These are phyloP conservation scores for Psophocarpus tetragonolobus DNA, from an alignment of 306 rosid species.

Conservation along the genomic window DNA sequence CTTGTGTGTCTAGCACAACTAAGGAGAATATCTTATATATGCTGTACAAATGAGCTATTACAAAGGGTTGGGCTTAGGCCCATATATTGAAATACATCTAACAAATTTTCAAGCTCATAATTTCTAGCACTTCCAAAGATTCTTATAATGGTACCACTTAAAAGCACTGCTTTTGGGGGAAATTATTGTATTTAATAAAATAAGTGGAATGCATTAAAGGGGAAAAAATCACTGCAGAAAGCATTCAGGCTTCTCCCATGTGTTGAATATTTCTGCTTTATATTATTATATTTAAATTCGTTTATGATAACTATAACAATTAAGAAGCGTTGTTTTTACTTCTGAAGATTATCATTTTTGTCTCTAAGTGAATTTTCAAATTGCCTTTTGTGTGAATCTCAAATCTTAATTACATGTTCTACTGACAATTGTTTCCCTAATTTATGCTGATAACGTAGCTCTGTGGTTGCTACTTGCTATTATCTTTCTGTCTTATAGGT, in stretches of 20 bases:
- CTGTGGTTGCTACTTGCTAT: not conserved
- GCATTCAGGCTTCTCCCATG: not conserved
- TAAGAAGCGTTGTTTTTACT: slow-evolving; percentile 1
- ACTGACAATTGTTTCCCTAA: not conserved
- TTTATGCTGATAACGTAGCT: slow-evolving; percentile 11
- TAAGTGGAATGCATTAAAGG: not conserved
- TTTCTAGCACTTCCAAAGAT: not conserved
- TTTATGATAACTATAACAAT: not conserved
- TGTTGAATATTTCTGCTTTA: not conserved
- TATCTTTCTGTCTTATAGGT: slow-evolving; percentile 50
- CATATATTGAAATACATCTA: too few species aligned
- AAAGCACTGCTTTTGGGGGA: not conserved
- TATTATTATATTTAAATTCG: not conserved
- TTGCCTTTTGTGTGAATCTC: slow-evolving; percentile 14
- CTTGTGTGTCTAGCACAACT: too few species aligned
- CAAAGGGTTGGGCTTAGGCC: too few species aligned
- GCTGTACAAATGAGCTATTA: too few species aligned
- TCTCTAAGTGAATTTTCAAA: slow-evolving; percentile 16
- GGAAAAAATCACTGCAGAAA: not conserved
- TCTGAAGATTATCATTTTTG: not conserved
- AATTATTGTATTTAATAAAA: not conserved
- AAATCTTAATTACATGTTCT: slow-evolving; percentile 14
- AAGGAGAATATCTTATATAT: too few species aligned
- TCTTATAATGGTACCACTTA: not conserved
- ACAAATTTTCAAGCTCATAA: not conserved